phyloP scores from a whole-genome alignment of 169 alveolate genomes.

The Cryptosporidium ubiquitum region DNA sequence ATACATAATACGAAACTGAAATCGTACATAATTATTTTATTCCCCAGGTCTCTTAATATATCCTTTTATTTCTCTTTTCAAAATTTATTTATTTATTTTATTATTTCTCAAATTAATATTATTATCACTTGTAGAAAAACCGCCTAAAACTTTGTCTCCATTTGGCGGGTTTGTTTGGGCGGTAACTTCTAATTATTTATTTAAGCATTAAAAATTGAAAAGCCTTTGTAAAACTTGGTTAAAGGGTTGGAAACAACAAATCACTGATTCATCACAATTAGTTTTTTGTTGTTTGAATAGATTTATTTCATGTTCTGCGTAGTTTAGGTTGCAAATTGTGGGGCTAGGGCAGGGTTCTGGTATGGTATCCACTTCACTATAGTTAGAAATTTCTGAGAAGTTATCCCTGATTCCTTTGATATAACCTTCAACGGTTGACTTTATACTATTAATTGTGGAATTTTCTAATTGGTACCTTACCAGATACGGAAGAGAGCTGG shows the following conservation, averaged over 20 bases:
- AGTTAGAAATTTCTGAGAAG: neutral
- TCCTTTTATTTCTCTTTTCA: too few species aligned
- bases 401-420: conserved; percentile 11
- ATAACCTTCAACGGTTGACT: conserved; percentile 41
- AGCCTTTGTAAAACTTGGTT: neutral
- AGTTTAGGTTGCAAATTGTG: neutral
- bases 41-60: neutral
- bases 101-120: neutral
- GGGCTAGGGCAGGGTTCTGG: neutral
- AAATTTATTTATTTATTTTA: too few species aligned
- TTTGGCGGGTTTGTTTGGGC: neutral
- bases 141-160: neutral
- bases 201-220: neutral
- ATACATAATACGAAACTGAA: neutral
- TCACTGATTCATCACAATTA: neutral
- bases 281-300: neutral
- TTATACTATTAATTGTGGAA: conserved; percentile 41
- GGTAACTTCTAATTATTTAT: neutral
- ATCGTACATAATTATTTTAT: too few species aligned
- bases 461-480: conserved; percentile 35
- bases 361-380: neutral
- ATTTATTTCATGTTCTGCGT: neutral
- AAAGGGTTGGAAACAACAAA: conserved; percentile 9
- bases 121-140: neutral
- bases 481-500: conserved; percentile 26